These are phyloP conservation scores for Ascosphaera apis DNA, from an alignment of 2,329 filamentous ascomycete genomes.

Conservation along the genomic window DNA sequence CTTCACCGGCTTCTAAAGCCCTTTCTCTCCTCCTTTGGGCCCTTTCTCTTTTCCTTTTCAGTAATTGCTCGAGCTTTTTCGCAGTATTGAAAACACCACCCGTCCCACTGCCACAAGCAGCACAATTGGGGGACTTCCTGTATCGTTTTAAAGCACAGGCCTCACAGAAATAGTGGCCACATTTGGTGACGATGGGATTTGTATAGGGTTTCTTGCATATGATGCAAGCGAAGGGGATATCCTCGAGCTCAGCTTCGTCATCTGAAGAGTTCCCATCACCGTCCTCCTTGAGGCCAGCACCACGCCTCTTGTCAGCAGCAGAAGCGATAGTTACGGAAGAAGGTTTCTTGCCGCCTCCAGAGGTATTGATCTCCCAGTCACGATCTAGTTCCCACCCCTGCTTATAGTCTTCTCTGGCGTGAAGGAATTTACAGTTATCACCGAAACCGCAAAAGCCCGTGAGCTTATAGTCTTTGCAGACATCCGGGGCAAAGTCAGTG, in stretches of 20 bases:
- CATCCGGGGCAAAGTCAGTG: constrained; percentile 75
- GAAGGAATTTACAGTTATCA: constrained; percentile 53
- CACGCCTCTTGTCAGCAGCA: constrained; percentile 16
- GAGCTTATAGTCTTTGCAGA: constrained; percentile 85
- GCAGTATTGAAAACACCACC: constrained; percentile 77
- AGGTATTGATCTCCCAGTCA: constrained; percentile 75
- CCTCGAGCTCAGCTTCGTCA: constrained; percentile 52
- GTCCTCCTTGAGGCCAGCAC: constrained; percentile 24
- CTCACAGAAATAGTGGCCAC: constrained; percentile 92
- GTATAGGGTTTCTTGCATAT: constrained; percentile 64
- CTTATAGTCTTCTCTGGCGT: constrained; percentile 42
- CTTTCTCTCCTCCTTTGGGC: constrained; percentile 29
- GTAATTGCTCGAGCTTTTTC: constrained; percentile 56
- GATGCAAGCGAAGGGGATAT: constrained; percentile 74
- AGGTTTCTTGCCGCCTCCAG: constrained; percentile 28
- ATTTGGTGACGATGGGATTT: constrained; percentile 64
- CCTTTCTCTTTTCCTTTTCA: constrained; percentile 45
- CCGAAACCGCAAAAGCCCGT: constrained; percentile 50
- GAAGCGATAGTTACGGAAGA: constrained; percentile 26
- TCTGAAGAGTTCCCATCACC: constrained; percentile 25
- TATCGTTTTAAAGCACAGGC: constrained; percentile 70
- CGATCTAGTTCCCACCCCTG: constrained; percentile 88
- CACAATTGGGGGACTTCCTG: constrained; percentile 65
- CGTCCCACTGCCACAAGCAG: constrained; percentile 63
- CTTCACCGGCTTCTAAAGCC: constrained; percentile 29